Percentiles rank a stretch among this genome's conserved stretches.
Evolutionary conservation across 306 rosid species (phyloP).

Genomic region (Gillenia trifoliata): DNA sequence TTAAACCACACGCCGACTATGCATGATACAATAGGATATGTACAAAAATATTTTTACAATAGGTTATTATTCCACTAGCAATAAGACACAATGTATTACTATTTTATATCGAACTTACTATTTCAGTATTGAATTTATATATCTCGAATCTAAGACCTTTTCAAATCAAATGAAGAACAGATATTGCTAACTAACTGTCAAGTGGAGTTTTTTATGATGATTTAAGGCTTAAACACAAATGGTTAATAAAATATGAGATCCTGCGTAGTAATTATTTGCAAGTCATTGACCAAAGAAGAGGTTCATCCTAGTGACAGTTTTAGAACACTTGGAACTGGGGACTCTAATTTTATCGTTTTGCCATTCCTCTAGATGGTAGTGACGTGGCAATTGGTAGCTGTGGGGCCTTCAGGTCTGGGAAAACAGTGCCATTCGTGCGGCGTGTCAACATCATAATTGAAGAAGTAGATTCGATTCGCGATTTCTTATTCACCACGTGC

Average conservation of each 20-base stretch:
- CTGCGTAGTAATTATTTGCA: neutral
- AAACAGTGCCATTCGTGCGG: conserved; percentile 52
- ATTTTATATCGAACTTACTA: too few species aligned
- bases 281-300: neutral
- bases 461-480: neutral
- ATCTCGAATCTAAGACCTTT: too few species aligned
- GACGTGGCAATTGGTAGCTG: conserved; percentile 30
- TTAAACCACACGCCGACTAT: too few species aligned
- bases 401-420: conserved; percentile 17
- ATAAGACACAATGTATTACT: neutral
- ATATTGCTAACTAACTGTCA: too few species aligned
- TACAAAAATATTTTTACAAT: neutral
- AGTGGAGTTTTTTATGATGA: too few species aligned
- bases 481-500: conserved; percentile 39
- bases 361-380: conserved; percentile 6
- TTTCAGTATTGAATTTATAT: too few species aligned
- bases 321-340: conserved; percentile 1
- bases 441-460: conserved; percentile 24
- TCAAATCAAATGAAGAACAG: too few species aligned
- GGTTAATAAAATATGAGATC: neutral
- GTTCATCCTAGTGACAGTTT: neutral
- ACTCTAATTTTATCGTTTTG: conserved; percentile 54
- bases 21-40: too few species aligned
- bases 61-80: neutral
- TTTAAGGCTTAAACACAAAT: neutral